Evolutionary conservation across 495 filamentous ascomycete genomes (phyloP).

Genomic region (Trichoderma virens): DNA sequence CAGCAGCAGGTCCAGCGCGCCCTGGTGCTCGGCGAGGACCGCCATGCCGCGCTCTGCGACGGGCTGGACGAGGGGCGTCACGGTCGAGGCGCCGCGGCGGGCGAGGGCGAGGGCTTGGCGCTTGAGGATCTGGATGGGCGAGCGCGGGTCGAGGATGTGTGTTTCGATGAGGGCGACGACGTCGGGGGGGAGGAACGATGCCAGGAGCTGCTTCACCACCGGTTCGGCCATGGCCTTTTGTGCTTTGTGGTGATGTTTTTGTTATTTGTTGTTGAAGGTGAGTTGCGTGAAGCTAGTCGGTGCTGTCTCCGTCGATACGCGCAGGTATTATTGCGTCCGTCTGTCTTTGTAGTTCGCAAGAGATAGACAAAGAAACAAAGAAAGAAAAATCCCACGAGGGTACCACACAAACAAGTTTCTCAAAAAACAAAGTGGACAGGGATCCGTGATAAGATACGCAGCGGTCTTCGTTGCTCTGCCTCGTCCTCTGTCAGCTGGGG

Average conservation of each 20-base stretch:
- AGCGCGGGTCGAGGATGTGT: slow-evolving; percentile 27
- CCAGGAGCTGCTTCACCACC: background rate
- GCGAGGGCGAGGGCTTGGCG: slow-evolving; percentile 25
- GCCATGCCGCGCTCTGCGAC: slow-evolving; percentile 36
- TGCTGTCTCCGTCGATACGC: no score
- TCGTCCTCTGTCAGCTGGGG: no score
- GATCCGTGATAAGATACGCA: background rate
- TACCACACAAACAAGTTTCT: no score
- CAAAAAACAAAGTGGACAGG: background rate
- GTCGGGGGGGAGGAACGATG: slow-evolving; percentile 28
- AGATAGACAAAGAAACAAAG: background rate
- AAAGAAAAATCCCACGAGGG: background rate
- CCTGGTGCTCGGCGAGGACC: slow-evolving; percentile 38
- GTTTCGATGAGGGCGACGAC: slow-evolving; percentile 27
- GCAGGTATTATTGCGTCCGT: no score
- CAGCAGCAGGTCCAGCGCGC: slow-evolving; percentile 44
- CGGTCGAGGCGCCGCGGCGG: slow-evolving; percentile 10
- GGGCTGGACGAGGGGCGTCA: slow-evolving; percentile 35
- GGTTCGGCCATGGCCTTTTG: background rate
- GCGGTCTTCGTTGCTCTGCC: background rate
- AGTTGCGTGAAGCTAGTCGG: background rate
- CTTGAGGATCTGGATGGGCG: slow-evolving; percentile 27
- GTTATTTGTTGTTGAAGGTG: no score
- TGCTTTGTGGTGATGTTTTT: background rate
- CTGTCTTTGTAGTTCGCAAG: no score